Evolutionary conservation across 2,329 filamentous ascomycete genomes (phyloP).

Genomic region (Penicillium digitatum): DNA sequence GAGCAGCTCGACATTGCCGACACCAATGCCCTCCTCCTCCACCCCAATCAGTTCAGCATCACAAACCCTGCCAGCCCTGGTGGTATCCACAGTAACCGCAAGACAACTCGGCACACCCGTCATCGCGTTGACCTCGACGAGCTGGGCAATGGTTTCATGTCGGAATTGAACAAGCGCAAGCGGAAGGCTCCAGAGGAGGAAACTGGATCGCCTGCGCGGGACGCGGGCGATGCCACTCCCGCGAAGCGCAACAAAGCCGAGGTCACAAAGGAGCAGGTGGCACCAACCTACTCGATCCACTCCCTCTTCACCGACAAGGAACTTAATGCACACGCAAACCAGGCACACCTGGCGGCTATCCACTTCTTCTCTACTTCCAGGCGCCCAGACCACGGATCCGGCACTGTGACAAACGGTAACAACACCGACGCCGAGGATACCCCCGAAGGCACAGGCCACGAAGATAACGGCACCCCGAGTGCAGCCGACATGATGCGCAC

Average conservation of each 20-base stretch:
- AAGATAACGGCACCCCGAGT: constrained; percentile 40
- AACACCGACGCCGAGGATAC: constrained; percentile 42
- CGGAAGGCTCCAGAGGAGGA: constrained; percentile 58
- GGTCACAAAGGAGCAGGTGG: constrained; percentile 54
- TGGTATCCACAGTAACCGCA: constrained; percentile 57
- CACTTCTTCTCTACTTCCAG: constrained; percentile 57
- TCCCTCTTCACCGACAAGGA: constrained; percentile 66
- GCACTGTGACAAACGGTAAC: constrained; percentile 39
- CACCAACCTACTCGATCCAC: constrained; percentile 58
- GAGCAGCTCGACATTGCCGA: constrained; percentile 64
- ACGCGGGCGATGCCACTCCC: constrained; percentile 45
- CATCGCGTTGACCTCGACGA: constrained; percentile 55
- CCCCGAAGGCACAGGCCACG: constrained; percentile 38
- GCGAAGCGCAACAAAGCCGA: constrained; percentile 53
- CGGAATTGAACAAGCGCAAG: constrained; percentile 55
- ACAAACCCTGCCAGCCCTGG: constrained; percentile 61
- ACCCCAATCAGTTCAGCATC: constrained; percentile 64
- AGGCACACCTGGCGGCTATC: constrained; percentile 57
- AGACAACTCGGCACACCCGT: constrained; percentile 61
- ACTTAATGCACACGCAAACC: constrained; percentile 58
- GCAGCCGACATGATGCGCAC: constrained; percentile 59
- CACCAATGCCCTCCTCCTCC: constrained; percentile 61
- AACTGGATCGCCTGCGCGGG: constrained; percentile 55
- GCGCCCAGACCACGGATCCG: constrained; percentile 40
- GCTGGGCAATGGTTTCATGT: constrained; percentile 45